Evolutionary conservation across 2,329 filamentous ascomycete species (phyloP), one percentile per base, ranked within the genome.

Genomic region (Massarina eburnea): DNA sequence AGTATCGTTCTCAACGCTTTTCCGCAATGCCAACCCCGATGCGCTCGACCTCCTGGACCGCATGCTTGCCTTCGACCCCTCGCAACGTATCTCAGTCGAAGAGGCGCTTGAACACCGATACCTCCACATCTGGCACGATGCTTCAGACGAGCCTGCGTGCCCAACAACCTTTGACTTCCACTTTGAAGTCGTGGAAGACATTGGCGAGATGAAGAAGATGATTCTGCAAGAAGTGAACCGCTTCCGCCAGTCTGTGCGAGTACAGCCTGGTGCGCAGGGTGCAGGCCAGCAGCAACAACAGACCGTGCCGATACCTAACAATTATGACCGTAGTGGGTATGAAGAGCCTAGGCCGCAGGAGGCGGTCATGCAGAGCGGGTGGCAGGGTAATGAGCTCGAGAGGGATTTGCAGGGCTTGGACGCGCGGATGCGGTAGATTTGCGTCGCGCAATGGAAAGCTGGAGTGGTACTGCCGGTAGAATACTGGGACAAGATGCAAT

Each of bases 11-110:
- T 82, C 85, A 43, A 80, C 81, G 40, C 83, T 97, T 32, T 99
- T 99, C 81, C 89, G 89, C 52, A 86, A 90, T 68, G 94, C 94
- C 64, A 99, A 97, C 76, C 91, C 91, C 3, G 91, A 97, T 66
- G 92, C 94, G 2, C 84, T 99, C 49, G 91, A 97, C 68, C 84
- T 99, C 10, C 83, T 99, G 48, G 91, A 99, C 76, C 88, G 86
- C 69, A 97, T 99, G 92, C 84, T 99, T 32, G 90, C 94, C 17
- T 99, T 99, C 70, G 94, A 99, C 69, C 94, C 94, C 0, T 91
- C 89, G 10, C 87, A 87, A 55, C 90, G 94, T 64, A 95, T 99
- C 72, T 89, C 86, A 39, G 94, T 97, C 55, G 94, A 99, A 73
- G 84, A 92, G 65, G 94, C 94, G 15, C 85, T 99, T 46, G 91